Evolutionary conservation across 2,329 filamentous ascomycete genomes (phyloP).

Genomic region (Aureobasidium sp.): DNA sequence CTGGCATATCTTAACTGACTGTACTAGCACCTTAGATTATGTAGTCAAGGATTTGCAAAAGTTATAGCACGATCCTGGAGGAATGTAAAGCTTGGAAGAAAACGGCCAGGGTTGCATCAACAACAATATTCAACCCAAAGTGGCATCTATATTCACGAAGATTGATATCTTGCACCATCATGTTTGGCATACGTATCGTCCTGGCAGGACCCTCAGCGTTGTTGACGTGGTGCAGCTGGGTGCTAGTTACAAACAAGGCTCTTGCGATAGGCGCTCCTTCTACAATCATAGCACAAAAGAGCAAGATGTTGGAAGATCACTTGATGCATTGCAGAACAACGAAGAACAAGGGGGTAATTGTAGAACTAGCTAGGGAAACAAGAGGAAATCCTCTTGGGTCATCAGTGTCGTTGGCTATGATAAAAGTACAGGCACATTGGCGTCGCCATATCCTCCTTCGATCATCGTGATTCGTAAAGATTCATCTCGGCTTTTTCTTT

Average conservation of each 20-base stretch:
- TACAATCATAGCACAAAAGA: neutral
- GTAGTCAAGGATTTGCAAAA: neutral
- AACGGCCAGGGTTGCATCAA: neutral
- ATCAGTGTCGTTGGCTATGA: conserved; percentile 7
- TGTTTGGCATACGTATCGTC: too few species aligned
- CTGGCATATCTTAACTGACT: too few species aligned
- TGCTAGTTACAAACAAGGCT: neutral
- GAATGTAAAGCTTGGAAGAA: neutral
- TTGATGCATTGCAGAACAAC: neutral
- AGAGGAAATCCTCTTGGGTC: neutral
- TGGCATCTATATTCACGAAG: too few species aligned
- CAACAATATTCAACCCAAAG: neutral
- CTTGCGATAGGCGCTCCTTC: too few species aligned
- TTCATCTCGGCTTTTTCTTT: conserved; percentile 6
- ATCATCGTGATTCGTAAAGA: conserved; percentile 14
- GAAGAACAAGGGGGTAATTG: neutral
- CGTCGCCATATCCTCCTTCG: conserved; percentile 1
- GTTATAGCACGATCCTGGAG: neutral
- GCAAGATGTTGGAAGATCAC: too few species aligned
- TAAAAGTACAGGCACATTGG: conserved; percentile 5
- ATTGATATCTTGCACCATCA: too few species aligned
- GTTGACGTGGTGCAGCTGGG: too few species aligned
- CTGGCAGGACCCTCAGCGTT: too few species aligned
- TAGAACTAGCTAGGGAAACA: neutral
- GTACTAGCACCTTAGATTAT: too few species aligned